Base-by-base conservation (phyloP, 192 early-diverging fungal species). In the Coemansia reversa region DNA sequence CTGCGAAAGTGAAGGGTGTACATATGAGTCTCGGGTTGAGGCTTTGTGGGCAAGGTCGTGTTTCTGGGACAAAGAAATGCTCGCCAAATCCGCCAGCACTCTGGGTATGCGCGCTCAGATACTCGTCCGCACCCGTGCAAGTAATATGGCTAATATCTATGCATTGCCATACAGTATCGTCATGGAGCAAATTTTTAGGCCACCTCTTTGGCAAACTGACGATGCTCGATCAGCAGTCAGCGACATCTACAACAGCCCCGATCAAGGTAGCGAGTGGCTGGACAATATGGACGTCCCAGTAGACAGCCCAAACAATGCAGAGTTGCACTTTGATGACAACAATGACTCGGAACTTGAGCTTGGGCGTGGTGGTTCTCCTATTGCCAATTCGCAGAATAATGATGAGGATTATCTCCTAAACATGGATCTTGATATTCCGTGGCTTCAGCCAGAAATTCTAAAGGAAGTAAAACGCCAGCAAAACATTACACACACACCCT, bases 361-460 rank as follows among this genome's bases (percentile, higher is more conserved):
- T 6, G 77, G 64, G 5, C 65, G 77, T 2, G 77, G 55, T 11
- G 72, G 49, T 0, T 53, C 54, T 4, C 48, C 62, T 0, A 49
- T 5, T 12, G 25, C 33, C 23, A 48, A 25, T 9, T n/a, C 9
- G 29, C 59, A 52, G 4, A 22, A 6, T 9, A 51, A 7, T 5
- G 54, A 67, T 6, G 64, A 67, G 14, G 33, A 47, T 7, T 39
- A 54, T 1, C 22, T 35, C 7, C 28, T 62, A 12, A 51, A 74
- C 33, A 49, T 79, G 1, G 30, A 70, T n/a, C 33, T 74, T 19
- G 68, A 79, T 18, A 70, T 79, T 24, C 76, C 76, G 12, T 79
- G 76, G 76, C 72, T 79, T 19, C 70, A 79, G 20, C 68, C 67
- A 4, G 25, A 47, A 16, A 27, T 70, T 7, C 32, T 70, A 3